Base-by-base conservation (phyloP, 768 basidiomycete species). In the Lentinula sp. region DNA sequence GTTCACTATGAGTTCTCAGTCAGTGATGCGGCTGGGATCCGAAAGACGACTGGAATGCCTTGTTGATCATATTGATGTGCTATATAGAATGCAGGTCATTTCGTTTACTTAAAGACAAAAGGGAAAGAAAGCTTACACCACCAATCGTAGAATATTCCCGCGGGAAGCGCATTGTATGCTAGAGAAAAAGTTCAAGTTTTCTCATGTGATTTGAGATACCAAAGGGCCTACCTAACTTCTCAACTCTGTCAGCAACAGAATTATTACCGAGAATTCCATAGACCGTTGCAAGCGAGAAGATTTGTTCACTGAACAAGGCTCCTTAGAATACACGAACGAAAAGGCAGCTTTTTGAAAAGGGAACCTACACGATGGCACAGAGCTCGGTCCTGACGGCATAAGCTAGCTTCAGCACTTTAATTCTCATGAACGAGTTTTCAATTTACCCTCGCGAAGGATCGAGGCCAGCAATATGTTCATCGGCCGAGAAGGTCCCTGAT, bases 21-120 rank as follows among this genome's bases (percentile, higher is more conserved):
- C 16, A 56, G 15, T 8, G 16, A 58, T n/a, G 36, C 15, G 33
- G 6, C 18, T 20, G 16, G 37, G 28, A 13, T 20, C 6, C 7
- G 37, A 50, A 43, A 15, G 12, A 41, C 42, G 33, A 32, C 20
- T n/a, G 3, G 63, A 55, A 36, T 61, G 75, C 75, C 74, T 71
- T 79, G 72, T 65, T 77, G 76, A 56, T 78, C 76, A 48, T 78
- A 78, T 59, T 78, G 77, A 46, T 77, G 77, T 3, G 75, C 76
- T 77, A 48, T 28, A 9, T 35, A 16, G 6, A 32, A 35, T 2
- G 53, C n/a, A 35, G 9, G 35, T 36, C 35, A 3, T 33, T 16
- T 13, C 18, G 46, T 48, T n/a, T 23, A 20, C 4, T 23, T 48
- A 1, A 18, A 48, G 7, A 6, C 56, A 33, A 43, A 23, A 42